phyloP scores from a whole-genome alignment of 2,329 filamentous ascomycete genomes.

The Myotisia sp. region DNA sequence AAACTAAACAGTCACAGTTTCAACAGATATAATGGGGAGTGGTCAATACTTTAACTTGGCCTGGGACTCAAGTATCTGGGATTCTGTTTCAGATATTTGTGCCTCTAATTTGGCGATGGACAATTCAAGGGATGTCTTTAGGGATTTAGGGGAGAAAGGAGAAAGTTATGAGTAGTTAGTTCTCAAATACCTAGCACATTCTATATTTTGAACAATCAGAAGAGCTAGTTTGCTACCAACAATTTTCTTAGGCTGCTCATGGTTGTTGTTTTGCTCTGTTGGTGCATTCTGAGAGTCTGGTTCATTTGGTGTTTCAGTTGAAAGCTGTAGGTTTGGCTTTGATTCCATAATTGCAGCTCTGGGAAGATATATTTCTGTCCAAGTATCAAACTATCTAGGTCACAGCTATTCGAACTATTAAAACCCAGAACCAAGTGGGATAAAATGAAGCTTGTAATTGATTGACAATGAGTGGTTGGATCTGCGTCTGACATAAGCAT shows the following conservation, averaged over 20 bases:
- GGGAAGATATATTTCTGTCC: too few relatives aligned
- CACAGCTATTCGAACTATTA: too few relatives aligned
- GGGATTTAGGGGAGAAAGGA: neutral
- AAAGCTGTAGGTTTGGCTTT: too few relatives aligned
- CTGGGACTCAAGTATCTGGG: slow-evolving; percentile 22
- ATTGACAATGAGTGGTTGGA: too few relatives aligned
- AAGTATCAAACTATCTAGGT: too few relatives aligned
- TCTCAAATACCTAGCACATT: neutral
- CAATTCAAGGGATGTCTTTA: slow-evolving; percentile 28
- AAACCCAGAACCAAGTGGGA: too few relatives aligned
- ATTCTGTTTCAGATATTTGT: slow-evolving; percentile 25
- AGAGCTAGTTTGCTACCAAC: slow-evolving; percentile 16
- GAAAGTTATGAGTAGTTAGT: neutral
- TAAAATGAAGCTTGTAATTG: too few relatives aligned
- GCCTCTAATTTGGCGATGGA: slow-evolving; percentile 35
- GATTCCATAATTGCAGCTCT: too few relatives aligned
- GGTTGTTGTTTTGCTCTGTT: slow-evolving; percentile 7
- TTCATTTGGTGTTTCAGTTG: neutral
- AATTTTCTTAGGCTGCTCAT: slow-evolving; percentile 17
- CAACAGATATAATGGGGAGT: neutral
- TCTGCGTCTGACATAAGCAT: too few relatives aligned
- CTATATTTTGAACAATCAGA: neutral
- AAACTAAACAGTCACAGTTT: neutral
- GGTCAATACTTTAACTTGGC: slow-evolving; percentile 23
- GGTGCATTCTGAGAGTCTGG: neutral